Conservation (phyloP, 1,284 basidiomycete genomes). For the Ceratorhiza oryzae-sativae region DNA sequence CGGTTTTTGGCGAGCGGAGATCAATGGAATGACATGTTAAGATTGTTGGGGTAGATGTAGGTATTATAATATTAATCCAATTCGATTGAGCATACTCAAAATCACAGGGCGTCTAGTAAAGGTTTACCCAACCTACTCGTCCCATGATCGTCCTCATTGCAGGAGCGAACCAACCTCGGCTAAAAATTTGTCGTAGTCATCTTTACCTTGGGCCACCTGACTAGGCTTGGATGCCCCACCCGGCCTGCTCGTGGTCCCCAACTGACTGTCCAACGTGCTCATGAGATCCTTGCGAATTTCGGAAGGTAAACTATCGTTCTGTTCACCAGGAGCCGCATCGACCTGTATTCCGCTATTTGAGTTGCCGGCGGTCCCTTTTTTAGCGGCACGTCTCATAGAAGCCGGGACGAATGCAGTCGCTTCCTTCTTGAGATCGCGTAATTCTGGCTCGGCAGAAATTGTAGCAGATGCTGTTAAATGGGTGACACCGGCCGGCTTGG, state of each 20-base stretch:
- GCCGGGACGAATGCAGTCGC: constrained; percentile 85
- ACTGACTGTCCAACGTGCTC: constrained; percentile 37
- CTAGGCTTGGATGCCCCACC: neutral
- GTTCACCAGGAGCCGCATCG: constrained; percentile 40
- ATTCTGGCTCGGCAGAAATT: constrained; percentile 80
- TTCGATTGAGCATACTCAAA: neutral
- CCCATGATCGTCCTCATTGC: neutral
- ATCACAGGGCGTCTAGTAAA: neutral
- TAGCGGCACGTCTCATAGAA: constrained; percentile 49
- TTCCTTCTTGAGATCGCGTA: constrained; percentile 92
- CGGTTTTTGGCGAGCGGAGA: neutral
- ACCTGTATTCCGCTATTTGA: constrained; percentile 7
- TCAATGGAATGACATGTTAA: neutral
- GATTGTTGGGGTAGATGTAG: neutral
- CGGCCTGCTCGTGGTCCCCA: constrained; percentile 10
- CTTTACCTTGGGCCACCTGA: constrained; percentile 56
- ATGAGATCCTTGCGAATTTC: constrained; percentile 36
- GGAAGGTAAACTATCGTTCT: neutral
- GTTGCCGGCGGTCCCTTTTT: constrained; percentile 17
- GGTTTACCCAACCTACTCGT: neutral
- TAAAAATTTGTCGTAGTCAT: constrained; percentile 77
- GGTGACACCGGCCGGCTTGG: constrained; percentile 38
- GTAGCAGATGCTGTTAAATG: constrained; percentile 61
- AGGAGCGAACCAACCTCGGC: constrained; percentile 73
- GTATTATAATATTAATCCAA: neutral